Conservation (phyloP, 257 asterid species). For the Schizonepeta tenuifolia region DNA sequence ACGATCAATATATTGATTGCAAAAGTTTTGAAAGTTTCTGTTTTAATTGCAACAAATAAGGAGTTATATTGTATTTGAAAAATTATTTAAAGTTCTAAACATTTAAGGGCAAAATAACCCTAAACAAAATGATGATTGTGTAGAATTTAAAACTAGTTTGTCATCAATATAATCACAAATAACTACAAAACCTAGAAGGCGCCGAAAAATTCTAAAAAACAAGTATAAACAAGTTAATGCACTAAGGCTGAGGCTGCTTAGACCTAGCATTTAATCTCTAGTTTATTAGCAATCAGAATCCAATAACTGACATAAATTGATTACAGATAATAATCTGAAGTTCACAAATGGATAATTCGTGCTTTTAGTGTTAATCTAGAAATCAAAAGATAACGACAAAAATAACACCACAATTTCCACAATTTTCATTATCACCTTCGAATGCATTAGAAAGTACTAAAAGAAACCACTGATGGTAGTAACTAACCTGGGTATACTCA, state of each 20-base stretch:
- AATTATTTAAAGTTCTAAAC: not conserved
- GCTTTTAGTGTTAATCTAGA: too few species aligned
- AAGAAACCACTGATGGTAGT: not conserved
- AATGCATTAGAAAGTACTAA: not conserved
- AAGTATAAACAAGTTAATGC: not conserved
- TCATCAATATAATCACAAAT: not conserved
- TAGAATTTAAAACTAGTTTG: not conserved
- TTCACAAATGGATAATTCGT: too few species aligned
- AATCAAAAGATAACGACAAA: too few species aligned
- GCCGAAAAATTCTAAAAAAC: not conserved
- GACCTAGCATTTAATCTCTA: not conserved
- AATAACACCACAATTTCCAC: too few species aligned
- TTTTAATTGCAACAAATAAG: not conserved
- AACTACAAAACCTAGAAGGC: not conserved
- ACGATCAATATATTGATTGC: not conserved
- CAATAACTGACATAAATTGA: not conserved
- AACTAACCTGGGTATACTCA: conserved; percentile 82
- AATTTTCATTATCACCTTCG: too few species aligned
- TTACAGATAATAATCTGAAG: too few species aligned
- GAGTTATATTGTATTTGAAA: not conserved
- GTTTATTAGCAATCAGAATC: not conserved
- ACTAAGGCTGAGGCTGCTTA: not conserved
- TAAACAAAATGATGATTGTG: not conserved
- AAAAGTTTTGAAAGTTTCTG: not conserved
- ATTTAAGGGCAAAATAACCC: not conserved